Conservation (phyloP, 2,329 filamentous ascomycete genomes). For the Colletotrichum caudatum region DNA sequence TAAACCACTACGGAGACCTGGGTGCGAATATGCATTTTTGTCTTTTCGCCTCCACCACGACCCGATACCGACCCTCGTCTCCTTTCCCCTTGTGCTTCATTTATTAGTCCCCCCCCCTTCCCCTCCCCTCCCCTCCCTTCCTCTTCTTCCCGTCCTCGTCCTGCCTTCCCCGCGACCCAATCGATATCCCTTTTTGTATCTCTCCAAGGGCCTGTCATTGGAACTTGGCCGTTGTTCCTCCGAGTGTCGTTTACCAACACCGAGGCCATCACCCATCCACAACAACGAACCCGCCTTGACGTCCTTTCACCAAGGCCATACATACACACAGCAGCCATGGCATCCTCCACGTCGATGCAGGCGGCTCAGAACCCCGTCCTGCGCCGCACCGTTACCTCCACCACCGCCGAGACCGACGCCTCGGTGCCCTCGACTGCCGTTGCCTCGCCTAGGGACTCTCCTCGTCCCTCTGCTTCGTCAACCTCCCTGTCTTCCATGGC, state of each 20-base stretch:
- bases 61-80: slow-evolving; percentile 22
- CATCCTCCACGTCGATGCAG: slow-evolving; percentile 58
- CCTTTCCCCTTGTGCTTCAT: slow-evolving; percentile 31
- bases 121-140: slow-evolving; percentile 7
- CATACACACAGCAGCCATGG: slow-evolving; percentile 54
- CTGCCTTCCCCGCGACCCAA: slow-evolving; percentile 13
- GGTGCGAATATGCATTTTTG: not conserved
- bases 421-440: slow-evolving; percentile 67
- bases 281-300: slow-evolving; percentile 11
- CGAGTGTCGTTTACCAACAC: slow-evolving; percentile 22
- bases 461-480: slow-evolving; percentile 77
- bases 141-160: not conserved
- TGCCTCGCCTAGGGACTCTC: slow-evolving; percentile 70
- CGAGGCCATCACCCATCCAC: slow-evolving; percentile 2
- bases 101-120: slow-evolving; percentile 33
- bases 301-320: slow-evolving; percentile 10
- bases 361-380: slow-evolving; percentile 59
- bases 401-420: slow-evolving; percentile 56
- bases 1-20: not conserved
- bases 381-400: slow-evolving; percentile 61
- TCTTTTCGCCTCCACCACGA: slow-evolving; percentile 34
- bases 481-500: slow-evolving; percentile 93
- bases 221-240: slow-evolving; percentile 36
- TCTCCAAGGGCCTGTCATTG: slow-evolving; percentile 36
- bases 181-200: slow-evolving; percentile 26